Evolutionary conservation across 1,139 yeast genomes (phyloP), one percentile per base, ranked within the genome.

Genomic region (Hemisphaericaspora subhashii): DNA sequence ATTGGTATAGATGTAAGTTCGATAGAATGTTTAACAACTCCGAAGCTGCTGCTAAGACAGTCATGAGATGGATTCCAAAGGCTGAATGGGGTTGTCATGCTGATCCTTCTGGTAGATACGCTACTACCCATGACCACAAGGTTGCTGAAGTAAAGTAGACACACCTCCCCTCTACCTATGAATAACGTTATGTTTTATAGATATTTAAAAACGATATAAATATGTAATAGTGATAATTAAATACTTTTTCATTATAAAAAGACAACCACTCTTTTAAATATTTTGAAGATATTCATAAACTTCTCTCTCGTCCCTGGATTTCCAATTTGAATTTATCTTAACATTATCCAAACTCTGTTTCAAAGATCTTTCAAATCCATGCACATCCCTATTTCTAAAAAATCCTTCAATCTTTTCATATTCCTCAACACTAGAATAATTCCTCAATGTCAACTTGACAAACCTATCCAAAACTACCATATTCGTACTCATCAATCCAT

Each of bases 81-180:
- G 98, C 98, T 49, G 98, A 92, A 68, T 92, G 99, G 99, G 98
- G 98, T 48, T 92, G 98, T 72, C 90, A 90, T 60, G 95, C 84
- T 54, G 99, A 92, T 68, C 98, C 99, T 39, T 86, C 96, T 42
- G 99, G 99, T 50, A 87, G 99, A 74, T 90, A 77, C 60, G 97
- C 95, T 52, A 79, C 86, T 69, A 82, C 86, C 53, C 98, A 92
- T 66, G 89, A 85, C 43, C 64, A 67, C 51, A 70, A 71, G 58
- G 75, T 72, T 40, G 66, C 57, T 34, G 45, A 48, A 25, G 51
- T 41, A 39, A 50, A 44, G 5, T 31, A 24, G n/a, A n/a, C n/a
- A n/a, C n/a, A n/a, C n/a, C n/a, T n/a, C n/a, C n/a, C n/a, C n/a
- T n/a, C n/a, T n/a, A n/a, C n/a, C n/a, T n/a, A n/a, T n/a, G n/a